phyloP scores from a whole-genome alignment of 495 filamentous ascomycete species.

The Penicillium ucsense region DNA sequence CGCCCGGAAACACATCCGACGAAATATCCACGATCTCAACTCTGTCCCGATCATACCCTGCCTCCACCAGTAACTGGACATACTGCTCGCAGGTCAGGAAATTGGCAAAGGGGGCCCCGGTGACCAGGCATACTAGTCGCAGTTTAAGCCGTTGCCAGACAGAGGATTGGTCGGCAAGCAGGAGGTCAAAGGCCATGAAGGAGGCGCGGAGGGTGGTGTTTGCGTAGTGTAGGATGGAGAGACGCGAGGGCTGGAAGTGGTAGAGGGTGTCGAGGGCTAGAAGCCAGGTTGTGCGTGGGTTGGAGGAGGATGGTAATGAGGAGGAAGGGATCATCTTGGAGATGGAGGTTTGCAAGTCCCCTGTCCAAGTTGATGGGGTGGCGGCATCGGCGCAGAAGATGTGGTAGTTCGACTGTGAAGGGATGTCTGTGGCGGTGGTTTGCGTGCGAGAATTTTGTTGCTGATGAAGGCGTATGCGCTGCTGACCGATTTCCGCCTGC shows the following conservation, averaged over 20 bases:
- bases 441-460: neutral
- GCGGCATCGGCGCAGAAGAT: slow-evolving; percentile 26
- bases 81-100: slow-evolving; percentile 51
- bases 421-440: no score
- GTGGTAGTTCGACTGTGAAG: neutral
- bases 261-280: slow-evolving; percentile 42
- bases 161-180: slow-evolving; percentile 14
- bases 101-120: slow-evolving; percentile 26
- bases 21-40: slow-evolving; percentile 38
- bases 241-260: slow-evolving; percentile 39
- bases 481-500: slow-evolving; percentile 22
- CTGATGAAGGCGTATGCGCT: neutral
- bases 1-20: slow-evolving; percentile 29
- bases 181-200: slow-evolving; percentile 35
- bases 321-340: neutral
- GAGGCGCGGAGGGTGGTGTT: slow-evolving; percentile 24
- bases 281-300: slow-evolving; percentile 22
- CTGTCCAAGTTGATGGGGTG: slow-evolving; percentile 18
- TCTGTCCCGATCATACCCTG: slow-evolving; percentile 27
- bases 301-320: no score
- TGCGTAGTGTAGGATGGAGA: slow-evolving; percentile 28
- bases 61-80: slow-evolving; percentile 29
- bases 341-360: slow-evolving; percentile 13
- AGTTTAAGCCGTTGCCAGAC: slow-evolving; percentile 18
- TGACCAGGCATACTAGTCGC: slow-evolving; percentile 21